Base-by-base conservation (phyloP, 495 filamentous ascomycete species). In the Friedmanniomyces endolithicus region DNA sequence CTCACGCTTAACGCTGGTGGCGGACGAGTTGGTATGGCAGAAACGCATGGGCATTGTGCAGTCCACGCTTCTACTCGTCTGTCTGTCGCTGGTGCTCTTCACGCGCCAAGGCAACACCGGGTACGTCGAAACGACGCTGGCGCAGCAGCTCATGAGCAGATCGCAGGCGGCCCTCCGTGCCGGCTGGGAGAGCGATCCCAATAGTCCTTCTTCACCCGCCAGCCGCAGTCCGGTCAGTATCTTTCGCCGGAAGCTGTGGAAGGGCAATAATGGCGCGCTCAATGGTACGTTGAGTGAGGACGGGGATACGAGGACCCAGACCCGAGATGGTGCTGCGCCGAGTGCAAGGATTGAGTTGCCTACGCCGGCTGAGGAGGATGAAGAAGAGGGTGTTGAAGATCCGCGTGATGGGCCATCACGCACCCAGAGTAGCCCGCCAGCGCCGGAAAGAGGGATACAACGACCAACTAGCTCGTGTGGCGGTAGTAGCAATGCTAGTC, bases 1-100 rank as follows among this genome's bases (percentile, higher is more conserved):
- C 58, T 66, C 78, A n/a, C 82, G 90, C 33, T 77, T 98, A 43
- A 84, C 80, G 55, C 75, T 96, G 23, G 75, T 98, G 1, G 90
- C 90, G 20, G 90, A 98, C 59, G 92, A 98, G 67, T 76, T 98
- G 20, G 83, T 95, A 44, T 95, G 92, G 67, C 92, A 97, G 70
- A 95, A 95, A 68, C 80, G 92, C 39, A 89, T 98, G 74, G 83
- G 85, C 22, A 88, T 95, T 58, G 75, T 94, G 39, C 90, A 96
- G 68, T 86, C 82, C 53, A 76, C 92, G 9, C 77, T 97, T 17
- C 79, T 98, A 1, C 78, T 98, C 1, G 78, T 89, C 59, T 95
- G 89, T 62, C 84, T 97, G 40, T 82, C 82, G 0, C 75, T 98
- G 9, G 86, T 92, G 45, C 81, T 98, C 49, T 95, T 98, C 67